Conservation (phyloP, 768 basidiomycete genomes). For the Phlebiopsis gigantea region DNA sequence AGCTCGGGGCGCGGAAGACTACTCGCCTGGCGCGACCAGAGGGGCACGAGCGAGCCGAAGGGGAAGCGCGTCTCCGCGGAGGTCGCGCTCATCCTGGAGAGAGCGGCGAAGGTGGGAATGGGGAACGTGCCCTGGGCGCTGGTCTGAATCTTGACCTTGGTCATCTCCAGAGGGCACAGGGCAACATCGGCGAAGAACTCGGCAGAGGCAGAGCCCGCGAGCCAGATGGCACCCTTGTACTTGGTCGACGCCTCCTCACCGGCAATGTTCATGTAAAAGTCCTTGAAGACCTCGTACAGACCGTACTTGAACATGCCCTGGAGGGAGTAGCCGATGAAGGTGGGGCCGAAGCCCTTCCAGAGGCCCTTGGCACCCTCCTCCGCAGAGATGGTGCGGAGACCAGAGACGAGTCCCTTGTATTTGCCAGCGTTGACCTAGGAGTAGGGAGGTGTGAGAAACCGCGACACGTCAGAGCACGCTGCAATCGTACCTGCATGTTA, state of each 20-base stretch:
- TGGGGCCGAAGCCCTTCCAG: constrained; percentile 94
- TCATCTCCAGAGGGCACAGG: constrained; percentile 93
- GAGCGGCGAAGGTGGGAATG: constrained; percentile 62
- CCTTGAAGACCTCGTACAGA: constrained; percentile 97
- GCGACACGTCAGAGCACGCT: constrained; percentile 1
- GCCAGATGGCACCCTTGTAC: constrained; percentile 90
- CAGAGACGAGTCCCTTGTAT: constrained; percentile 61
- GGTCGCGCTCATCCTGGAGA: constrained; percentile 62
- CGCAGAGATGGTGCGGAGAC: constrained; percentile 59
- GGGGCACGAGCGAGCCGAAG: constrained; percentile 79
- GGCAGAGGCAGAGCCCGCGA: constrained; percentile 89
- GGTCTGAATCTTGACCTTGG: constrained; percentile 89
- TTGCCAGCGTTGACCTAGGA: constrained; percentile 69
- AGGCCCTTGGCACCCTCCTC: constrained; percentile 84
- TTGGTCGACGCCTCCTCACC: constrained; percentile 76
- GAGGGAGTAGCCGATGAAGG: constrained; percentile 87
- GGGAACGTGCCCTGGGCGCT: constrained; percentile 74
- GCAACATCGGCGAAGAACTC: constrained; percentile 96
- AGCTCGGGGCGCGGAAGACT: neutral
- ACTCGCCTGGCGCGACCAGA: constrained; percentile 82
- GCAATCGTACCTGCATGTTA: constrained; percentile 74
- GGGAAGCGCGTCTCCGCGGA: constrained; percentile 75
- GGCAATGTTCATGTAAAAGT: constrained; percentile 81
- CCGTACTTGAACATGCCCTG: constrained; percentile 99
- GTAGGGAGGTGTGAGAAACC: neutral